Base-by-base conservation (phyloP, 768 basidiomycete species). In the Trametes coccinea region DNA sequence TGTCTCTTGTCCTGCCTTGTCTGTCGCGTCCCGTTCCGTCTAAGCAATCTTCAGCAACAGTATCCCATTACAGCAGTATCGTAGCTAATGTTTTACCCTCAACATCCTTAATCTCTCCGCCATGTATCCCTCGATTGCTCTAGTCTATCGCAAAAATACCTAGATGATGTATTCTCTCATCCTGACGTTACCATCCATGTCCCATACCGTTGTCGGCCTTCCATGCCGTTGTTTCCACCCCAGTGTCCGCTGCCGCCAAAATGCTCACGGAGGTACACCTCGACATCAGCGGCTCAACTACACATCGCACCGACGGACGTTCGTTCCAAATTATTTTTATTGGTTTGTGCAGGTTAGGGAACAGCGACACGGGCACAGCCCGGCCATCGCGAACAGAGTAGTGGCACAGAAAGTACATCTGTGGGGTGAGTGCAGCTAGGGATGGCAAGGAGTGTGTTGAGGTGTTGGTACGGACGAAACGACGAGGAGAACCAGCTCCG, bases 341-440 rank as follows among this genome's bases (percentile, higher is more conserved):
- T 49, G 51, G 49, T 27, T 61, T 51, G 60, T 57, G 44, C 40
- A 45, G 40, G 50, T 31, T 44, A 27, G 62, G 58, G 54, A 52
- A 22, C 22, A 22, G 40, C 57, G 54, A 59, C 51, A 53, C 46
- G 62, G 62, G 62, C 62, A 60, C 62, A 64, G 62, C 62, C 62
- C 62, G 44, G 54, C 62, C 58, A 55, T 53, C 62, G 53, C 50
- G 30, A 48, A 31, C 14, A 29, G 11, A 22, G 52, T 53, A 34
- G 49, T 44, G 53, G 41, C 41, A 43, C 41, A 44, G 47, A 49
- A 16, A 27, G 44, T 53, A 52, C 43, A 57, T 52, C 41, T 51
- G 30, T 40, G 31, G 33, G 46, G 17, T 5, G 33, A 34, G 17
- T 5, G 49, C 51, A 51, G 57, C 49, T 47, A 54, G n/a, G 57